Evolutionary conservation across 2,329 filamentous ascomycete species (phyloP).

Genomic region (Sporothrix schenckii): DNA sequence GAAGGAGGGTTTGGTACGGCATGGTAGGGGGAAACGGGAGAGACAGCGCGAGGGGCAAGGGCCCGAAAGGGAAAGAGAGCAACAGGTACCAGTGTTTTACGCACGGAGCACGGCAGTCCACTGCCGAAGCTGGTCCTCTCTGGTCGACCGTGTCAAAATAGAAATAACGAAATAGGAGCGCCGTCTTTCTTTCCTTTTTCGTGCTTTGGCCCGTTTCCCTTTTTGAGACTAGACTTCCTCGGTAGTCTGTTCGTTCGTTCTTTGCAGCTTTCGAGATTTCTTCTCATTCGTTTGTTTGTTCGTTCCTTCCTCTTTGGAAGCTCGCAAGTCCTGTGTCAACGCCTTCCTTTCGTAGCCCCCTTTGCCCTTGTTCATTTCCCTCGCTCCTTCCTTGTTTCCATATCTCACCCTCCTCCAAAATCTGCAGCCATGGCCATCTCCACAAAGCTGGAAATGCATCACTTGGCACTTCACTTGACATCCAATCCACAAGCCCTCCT

Average conservation of each 20-base stretch:
- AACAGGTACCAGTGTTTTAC: background rate
- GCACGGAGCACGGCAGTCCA: slow-evolving; percentile 10
- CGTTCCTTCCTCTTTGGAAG: background rate
- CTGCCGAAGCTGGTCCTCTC: background rate
- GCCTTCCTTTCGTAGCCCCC: background rate
- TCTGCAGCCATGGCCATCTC: slow-evolving; percentile 12
- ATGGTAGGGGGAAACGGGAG: background rate
- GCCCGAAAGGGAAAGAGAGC: slow-evolving; percentile 20
- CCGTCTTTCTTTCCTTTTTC: slow-evolving; percentile 10
- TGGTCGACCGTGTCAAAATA: background rate
- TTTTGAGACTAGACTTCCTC: background rate
- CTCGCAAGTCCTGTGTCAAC: too few relatives aligned
- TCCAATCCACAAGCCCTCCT: background rate
- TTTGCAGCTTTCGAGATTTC: too few relatives aligned
- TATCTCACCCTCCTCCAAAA: background rate
- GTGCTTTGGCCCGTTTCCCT: background rate
- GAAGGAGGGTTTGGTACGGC: background rate
- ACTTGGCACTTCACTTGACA: background rate
- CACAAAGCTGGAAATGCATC: slow-evolving; percentile 10
- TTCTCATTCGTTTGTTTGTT: background rate
- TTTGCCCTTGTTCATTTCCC: background rate
- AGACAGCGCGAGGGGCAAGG: background rate
- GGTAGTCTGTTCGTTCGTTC: background rate
- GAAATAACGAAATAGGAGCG: background rate
- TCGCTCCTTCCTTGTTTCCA: slow-evolving; percentile 12